Conservation (phyloP, 2,329 filamentous ascomycete genomes). For the Hypomyces perniciosus region DNA sequence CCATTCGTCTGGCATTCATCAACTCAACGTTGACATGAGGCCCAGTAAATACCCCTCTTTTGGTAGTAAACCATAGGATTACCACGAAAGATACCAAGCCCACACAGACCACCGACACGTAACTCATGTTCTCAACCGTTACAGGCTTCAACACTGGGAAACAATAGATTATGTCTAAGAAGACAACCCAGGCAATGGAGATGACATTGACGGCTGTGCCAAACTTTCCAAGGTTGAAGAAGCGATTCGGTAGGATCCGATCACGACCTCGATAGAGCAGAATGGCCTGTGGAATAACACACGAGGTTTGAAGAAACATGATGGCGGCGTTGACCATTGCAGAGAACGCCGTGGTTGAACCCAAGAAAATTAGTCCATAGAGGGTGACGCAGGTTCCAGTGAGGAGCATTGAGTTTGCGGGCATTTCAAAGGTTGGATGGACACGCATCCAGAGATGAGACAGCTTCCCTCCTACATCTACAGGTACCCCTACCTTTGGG, state of each 20-base stretch:
- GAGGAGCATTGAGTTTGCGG: constrained; percentile 20
- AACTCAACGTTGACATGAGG: constrained; percentile 19
- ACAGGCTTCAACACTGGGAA: constrained; percentile 17
- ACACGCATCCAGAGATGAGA: constrained; percentile 20
- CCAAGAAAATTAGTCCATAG: constrained; percentile 25
- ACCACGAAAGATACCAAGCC: constrained; percentile 17
- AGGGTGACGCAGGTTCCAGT: constrained; percentile 16
- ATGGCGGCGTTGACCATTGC: constrained; percentile 23
- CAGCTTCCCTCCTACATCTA: too few species aligned
- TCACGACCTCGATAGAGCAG: constrained; percentile 22
- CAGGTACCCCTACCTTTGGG: too few species aligned
- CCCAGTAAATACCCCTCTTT: constrained; percentile 15
- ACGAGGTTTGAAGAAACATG: constrained; percentile 22
- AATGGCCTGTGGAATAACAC: constrained; percentile 22
- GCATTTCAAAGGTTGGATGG: constrained; percentile 19
- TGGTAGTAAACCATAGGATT: constrained; percentile 17
- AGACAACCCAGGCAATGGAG: constrained; percentile 17
- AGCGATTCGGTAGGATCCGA: constrained; percentile 19
- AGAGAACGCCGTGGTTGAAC: constrained; percentile 23
- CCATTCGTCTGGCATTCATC: constrained; percentile 12
- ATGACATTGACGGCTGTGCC: constrained; percentile 19
- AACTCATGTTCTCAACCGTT: constrained; percentile 20
- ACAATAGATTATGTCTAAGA: constrained; percentile 18
- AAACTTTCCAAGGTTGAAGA: constrained; percentile 21
- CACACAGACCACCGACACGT: constrained; percentile 16